Evolutionary conservation across 495 filamentous ascomycete species (phyloP).

Genomic region (Neurospora hispaniola): DNA sequence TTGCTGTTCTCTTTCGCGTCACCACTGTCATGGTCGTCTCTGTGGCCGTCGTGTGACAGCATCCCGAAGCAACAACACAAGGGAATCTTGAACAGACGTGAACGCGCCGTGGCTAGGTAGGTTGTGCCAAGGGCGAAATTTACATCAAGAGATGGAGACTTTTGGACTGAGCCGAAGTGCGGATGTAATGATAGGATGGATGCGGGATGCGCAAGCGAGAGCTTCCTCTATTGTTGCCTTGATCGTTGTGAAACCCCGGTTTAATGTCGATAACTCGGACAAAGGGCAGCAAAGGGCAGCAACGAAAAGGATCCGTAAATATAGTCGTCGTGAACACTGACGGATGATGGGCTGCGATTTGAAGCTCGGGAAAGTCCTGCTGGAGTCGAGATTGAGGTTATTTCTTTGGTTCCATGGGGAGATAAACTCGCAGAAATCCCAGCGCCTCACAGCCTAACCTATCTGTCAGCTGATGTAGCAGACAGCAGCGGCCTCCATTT

Average conservation of each 20-base stretch:
- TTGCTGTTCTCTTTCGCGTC: neutral
- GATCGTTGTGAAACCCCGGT: neutral
- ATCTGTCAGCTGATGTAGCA: neutral
- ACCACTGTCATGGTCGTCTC: neutral
- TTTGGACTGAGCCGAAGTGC: neutral
- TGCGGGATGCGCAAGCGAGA: neutral
- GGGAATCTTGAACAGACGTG: neutral
- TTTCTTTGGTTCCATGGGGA: neutral
- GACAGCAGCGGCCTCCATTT: neutral
- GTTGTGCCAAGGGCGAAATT: neutral
- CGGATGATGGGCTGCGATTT: neutral
- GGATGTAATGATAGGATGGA: rapidly evolving
- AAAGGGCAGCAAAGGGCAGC: neutral
- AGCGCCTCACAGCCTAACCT: neutral
- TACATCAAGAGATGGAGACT: neutral
- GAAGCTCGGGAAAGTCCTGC: neutral
- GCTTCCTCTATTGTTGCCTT: neutral
- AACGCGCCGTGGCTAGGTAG: neutral
- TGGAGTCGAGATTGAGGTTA: neutral
- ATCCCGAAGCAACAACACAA: neutral
- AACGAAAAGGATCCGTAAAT: neutral
- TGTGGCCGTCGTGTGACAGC: neutral
- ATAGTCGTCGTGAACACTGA: neutral
- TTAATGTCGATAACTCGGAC: neutral
- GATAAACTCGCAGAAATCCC: neutral